Percentiles rank a stretch among this genome's conserved stretches.
phyloP scores from a whole-genome alignment of 31 red algal species.

The Endocladia muricata region DNA sequence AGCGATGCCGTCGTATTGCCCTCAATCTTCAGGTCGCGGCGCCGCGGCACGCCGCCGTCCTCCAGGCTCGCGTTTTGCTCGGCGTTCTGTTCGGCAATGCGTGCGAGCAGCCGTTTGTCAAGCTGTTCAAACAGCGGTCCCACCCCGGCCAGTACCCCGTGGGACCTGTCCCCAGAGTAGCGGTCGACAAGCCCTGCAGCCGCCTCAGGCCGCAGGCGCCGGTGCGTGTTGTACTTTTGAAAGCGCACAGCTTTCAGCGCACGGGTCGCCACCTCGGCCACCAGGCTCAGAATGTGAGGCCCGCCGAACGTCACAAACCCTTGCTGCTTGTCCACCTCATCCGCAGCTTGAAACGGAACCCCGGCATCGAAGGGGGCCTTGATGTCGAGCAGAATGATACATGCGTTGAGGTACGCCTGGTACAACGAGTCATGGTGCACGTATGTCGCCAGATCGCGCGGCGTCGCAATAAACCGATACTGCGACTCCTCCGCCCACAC shows the following conservation, averaged over 20 bases:
- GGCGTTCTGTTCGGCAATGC: neutral
- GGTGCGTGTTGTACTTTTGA: constrained; percentile 38
- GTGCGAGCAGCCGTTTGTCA: neutral
- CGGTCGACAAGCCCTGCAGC: constrained; percentile 13
- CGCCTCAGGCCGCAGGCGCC: constrained; percentile 26
- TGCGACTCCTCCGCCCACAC: neutral
- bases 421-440: constrained; percentile 40
- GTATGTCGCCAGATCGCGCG: constrained; percentile 31
- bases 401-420: constrained; percentile 43
- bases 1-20: neutral
- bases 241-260: constrained; percentile 43
- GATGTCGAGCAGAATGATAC: constrained; percentile 17
- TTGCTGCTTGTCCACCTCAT: constrained; percentile 35
- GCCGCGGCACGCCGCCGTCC: neutral
- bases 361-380: constrained; percentile 16
- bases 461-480: constrained; percentile 17
- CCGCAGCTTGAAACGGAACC: constrained; percentile 7
- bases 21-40: neutral
- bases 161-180: neutral
- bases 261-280: constrained; percentile 41
- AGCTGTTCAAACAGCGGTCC: neutral
- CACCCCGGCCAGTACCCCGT: neutral
- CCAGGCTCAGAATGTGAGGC: constrained; percentile 24
- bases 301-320: constrained; percentile 26
- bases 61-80: constrained; percentile 7